Percentiles rank a stretch among this genome's conserved stretches.
phyloP scores from a whole-genome alignment of 768 basidiomycete species.

The Lenzites betulinus region DNA sequence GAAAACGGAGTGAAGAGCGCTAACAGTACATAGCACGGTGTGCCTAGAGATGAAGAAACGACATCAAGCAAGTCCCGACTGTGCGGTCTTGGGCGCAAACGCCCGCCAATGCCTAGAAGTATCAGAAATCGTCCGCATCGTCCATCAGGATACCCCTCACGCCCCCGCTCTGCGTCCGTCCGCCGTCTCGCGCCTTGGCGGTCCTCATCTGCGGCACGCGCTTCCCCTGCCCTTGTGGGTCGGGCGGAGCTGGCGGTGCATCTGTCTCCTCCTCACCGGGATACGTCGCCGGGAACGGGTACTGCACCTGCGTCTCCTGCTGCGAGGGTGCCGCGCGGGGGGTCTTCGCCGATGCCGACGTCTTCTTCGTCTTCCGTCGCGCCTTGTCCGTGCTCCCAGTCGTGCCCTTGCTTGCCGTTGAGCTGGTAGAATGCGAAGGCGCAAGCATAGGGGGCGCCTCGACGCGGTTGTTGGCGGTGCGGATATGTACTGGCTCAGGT shows the following conservation, averaged over 20 bases:
- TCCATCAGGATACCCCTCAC: constrained; percentile 66
- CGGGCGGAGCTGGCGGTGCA: constrained; percentile 21
- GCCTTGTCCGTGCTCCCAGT: constrained; percentile 28
- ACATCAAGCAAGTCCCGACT: not conserved
- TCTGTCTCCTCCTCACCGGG: constrained; percentile 26
- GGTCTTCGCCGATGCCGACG: constrained; percentile 18
- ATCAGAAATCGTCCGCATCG: constrained; percentile 35
- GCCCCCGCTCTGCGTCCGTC: constrained; percentile 85
- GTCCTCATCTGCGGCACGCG: constrained; percentile 64
- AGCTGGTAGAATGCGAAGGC: constrained; percentile 24
- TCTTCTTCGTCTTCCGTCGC: constrained; percentile 41
- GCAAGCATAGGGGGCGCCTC: constrained; percentile 15
- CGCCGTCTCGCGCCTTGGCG: constrained; percentile 74
- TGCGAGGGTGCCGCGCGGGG: constrained; percentile 8
- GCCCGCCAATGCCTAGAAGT: not conserved
- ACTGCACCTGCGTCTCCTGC: constrained; percentile 41
- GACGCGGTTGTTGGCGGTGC: not conserved
- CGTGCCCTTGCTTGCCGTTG: constrained; percentile 21
- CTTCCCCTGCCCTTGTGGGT: constrained; percentile 23
- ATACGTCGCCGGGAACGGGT: constrained; percentile 62
- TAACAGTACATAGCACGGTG: constrained; percentile 3
- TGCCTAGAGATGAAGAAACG: constrained; percentile 2
- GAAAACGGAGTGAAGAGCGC: not conserved
- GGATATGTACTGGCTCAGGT: not conserved
- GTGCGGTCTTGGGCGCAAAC: not conserved